Percentiles rank a stretch among this genome's conserved stretches.
These are phyloP conservation scores for Arthrobotrys iridis DNA, from an alignment of 2,329 filamentous ascomycete species.

Conservation along the genomic window DNA sequence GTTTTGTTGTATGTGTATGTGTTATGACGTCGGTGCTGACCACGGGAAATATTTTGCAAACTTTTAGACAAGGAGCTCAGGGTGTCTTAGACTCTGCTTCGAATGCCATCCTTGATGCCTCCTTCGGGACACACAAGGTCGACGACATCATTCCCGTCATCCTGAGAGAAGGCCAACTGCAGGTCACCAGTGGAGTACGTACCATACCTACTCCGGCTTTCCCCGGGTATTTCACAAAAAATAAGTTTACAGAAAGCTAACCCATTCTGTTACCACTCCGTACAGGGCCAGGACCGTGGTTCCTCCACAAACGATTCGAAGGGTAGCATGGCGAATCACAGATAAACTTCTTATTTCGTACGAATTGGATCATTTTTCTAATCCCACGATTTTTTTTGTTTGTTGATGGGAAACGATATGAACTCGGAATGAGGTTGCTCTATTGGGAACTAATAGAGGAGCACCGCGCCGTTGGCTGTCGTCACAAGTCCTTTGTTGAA, in stretches of 20 bases:
- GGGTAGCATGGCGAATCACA: constrained; percentile 41
- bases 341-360: constrained; percentile 16
- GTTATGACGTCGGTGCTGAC: neutral
- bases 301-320: constrained; percentile 48
- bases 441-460: neutral
- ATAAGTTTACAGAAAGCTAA: neutral
- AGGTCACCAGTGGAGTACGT: constrained; percentile 29
- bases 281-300: constrained; percentile 13
- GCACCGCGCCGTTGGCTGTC: neutral
- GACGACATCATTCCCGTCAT: constrained; percentile 43
- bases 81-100: constrained; percentile 40
- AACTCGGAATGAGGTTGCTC: neutral
- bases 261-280: neutral
- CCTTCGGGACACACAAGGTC: constrained; percentile 30
- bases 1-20: neutral
- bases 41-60: neutral
- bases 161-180: constrained; percentile 30
- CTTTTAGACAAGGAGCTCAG: constrained; percentile 42
- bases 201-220: neutral
- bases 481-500: neutral
- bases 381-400: neutral
- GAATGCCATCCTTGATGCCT: constrained; percentile 30
- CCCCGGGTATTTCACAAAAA: no score
- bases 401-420: neutral
- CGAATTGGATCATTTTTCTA: neutral